Conservation (phyloP, 371 early-diverging fungal species). For the Conidiobolus incongruus region DNA sequence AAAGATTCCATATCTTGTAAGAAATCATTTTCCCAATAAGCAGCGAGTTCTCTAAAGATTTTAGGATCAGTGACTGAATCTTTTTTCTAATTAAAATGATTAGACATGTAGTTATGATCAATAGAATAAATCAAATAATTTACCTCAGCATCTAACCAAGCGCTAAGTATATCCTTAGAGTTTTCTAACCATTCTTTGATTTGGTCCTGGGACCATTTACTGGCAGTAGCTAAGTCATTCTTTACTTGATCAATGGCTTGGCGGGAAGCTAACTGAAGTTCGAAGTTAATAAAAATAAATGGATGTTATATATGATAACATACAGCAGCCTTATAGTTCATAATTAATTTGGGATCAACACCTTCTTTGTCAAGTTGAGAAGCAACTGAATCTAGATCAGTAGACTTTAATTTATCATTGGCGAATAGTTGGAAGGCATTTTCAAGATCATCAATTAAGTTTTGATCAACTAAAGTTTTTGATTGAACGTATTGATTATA, state of each 20-base stretch:
- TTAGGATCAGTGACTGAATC: constrained; percentile 56
- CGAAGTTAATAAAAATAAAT: too few relatives aligned
- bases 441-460: constrained; percentile 24
- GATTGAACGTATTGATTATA: constrained; percentile 31
- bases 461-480: constrained; percentile 11
- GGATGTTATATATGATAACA: background rate
- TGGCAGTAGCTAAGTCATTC: too few relatives aligned
- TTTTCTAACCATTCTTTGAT: background rate
- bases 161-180: constrained; percentile 19
- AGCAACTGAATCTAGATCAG: background rate
- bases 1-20: constrained; percentile 91
- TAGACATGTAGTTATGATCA: background rate
- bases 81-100: constrained; percentile 15
- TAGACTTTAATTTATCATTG: constrained; percentile 17
- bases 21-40: constrained; percentile 91
- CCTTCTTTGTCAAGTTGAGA: background rate
- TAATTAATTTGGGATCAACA: background rate
- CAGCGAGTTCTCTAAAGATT: constrained; percentile 76
- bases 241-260: too few relatives aligned
- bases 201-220: too few relatives aligned
- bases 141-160: constrained; percentile 31
- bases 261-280: too few relatives aligned
- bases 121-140: constrained; percentile 2
- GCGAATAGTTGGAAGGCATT: constrained; percentile 38
- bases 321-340: constrained; percentile 1